Evolutionary conservation across 345 rosid genomes (phyloP), one percentile per base, ranked within the genome.

Genomic region (Triadica sebifera): DNA sequence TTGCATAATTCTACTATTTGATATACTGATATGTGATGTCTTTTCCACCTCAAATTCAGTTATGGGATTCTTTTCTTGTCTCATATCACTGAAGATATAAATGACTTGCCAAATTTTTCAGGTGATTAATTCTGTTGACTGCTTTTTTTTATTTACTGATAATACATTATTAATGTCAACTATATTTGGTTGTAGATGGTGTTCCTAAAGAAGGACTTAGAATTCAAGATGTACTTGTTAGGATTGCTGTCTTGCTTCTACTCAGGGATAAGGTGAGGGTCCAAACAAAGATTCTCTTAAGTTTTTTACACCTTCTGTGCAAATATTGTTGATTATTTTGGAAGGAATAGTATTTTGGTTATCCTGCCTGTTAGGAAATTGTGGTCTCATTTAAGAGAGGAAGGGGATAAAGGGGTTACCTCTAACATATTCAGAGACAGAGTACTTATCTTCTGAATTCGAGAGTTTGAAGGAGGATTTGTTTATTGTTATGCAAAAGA

Each of bases 121-220:
- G 99, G 99, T 96, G 78, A 83, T 75, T 83, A 60, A 74, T 73
- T 72, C 51, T 85, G 43, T 66, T 70, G 25, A n/a, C 72, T 59
- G 41, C 19, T 53, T 39, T 51, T 13, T 47, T 62, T 49, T 39
- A 7, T 72, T 17, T 70, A 29, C 53, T 55, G 64, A 71, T 50
- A 74, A 56, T 39, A 75, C 74, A 55, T 65, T 51, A 58, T 59
- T 70, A 53, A 38, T 7, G 38, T 74, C 41, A 5, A 70, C 69
- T 47, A 17, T 74, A 13, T 64, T 86, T 84, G 74, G 77, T 65
- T 86, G 77, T 81, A 96, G 99, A 91, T 85, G 98, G 98, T 73
- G 98, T 96, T 70, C 99, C 99, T 6, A 93, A 96, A 83, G 99
- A 96, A 84, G 99, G 99, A 74, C 97, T 96, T 69, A 84, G 99